Evolutionary conservation across 306 rosid species (phyloP).

Genomic region (Lathyrus sativus): DNA sequence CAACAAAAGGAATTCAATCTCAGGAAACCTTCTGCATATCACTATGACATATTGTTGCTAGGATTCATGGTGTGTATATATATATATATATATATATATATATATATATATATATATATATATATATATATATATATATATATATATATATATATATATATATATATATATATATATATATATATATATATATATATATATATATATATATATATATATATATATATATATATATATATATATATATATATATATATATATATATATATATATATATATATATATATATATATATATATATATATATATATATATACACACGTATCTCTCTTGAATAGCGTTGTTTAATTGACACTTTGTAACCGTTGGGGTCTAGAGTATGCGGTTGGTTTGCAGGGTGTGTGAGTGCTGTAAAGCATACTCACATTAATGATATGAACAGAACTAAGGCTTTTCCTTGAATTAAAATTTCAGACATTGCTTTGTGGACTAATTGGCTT

Average conservation of each 20-base stretch:
- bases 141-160: no score
- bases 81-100: no score
- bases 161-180: no score
- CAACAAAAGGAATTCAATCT: constrained; percentile 94
- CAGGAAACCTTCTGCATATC: constrained; percentile 82
- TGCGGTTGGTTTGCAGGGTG: background rate
- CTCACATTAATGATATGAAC: background rate
- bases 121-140: no score
- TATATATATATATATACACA: constrained; percentile 32
- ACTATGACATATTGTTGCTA: constrained; percentile 74
- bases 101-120: no score
- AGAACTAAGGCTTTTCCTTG: constrained; percentile 23
- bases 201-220: no score
- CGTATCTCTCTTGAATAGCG: background rate
- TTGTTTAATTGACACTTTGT: constrained; percentile 8
- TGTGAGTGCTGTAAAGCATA: background rate
- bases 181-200: no score
- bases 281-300: no score
- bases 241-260: no score
- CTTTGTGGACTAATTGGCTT: constrained; percentile 85
- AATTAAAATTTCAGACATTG: constrained; percentile 57
- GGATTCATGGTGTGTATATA: constrained; percentile 84
- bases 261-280: no score
- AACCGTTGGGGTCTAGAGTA: background rate
- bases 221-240: no score